Evolutionary conservation across 768 basidiomycete species (phyloP).

Genomic region (Kwoniella shandongensis): DNA sequence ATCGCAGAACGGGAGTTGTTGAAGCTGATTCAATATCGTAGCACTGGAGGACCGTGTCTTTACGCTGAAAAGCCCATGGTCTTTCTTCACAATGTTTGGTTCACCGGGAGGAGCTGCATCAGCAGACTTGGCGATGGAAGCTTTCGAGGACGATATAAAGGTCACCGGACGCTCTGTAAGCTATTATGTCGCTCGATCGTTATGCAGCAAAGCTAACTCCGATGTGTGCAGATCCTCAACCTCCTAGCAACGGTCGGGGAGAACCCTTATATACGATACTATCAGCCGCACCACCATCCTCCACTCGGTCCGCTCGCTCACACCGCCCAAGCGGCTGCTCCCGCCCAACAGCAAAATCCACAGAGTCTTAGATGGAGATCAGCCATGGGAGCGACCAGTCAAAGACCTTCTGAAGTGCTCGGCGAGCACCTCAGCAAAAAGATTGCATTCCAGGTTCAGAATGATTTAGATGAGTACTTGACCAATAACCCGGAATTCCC

Average conservation of each 20-base stretch:
- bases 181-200: background rate
- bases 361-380: slow-evolving; percentile 49
- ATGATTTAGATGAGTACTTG: slow-evolving; percentile 81
- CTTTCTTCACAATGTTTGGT: slow-evolving; percentile 87
- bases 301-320: slow-evolving; percentile 80
- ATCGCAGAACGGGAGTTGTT: background rate
- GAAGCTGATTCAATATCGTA: slow-evolving; percentile 49
- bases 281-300: slow-evolving; percentile 74
- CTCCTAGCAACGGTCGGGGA: slow-evolving; percentile 87
- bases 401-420: slow-evolving; percentile 56
- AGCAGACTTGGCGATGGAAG: slow-evolving; percentile 66
- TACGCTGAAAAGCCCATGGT: slow-evolving; percentile 69
- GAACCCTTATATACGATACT: slow-evolving; percentile 89
- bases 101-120: slow-evolving; percentile 71
- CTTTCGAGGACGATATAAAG: slow-evolving; percentile 83
- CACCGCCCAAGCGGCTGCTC: slow-evolving; percentile 41
- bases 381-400: slow-evolving; percentile 40
- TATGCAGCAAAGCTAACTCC: slow-evolving; percentile 6
- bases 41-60: slow-evolving; percentile 85
- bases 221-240: slow-evolving; percentile 67
- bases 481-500: slow-evolving; percentile 81
- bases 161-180: slow-evolving; percentile 59
- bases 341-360: slow-evolving; percentile 22
- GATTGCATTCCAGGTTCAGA: slow-evolving; percentile 81
- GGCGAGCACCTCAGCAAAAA: slow-evolving; percentile 76